Conservation (phyloP, 495 filamentous ascomycete genomes). For the Paragyromitra xinjiangensis region DNA sequence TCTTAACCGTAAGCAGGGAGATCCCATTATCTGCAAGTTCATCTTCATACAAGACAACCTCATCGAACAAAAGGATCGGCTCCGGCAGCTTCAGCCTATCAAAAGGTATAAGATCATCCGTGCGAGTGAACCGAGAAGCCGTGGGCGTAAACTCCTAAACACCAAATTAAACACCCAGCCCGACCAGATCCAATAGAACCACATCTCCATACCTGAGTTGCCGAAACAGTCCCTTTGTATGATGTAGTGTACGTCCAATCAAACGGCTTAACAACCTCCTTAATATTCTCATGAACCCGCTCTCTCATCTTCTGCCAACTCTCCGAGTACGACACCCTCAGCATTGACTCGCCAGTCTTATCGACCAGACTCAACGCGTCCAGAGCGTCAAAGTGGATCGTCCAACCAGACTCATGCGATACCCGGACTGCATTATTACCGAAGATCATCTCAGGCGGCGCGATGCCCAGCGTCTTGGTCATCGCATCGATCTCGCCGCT, state of each 20-base stretch:
- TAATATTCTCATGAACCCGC: constrained; percentile 84
- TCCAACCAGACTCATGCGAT: constrained; percentile 75
- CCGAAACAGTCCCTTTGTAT: constrained; percentile 73
- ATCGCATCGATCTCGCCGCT: constrained; percentile 88
- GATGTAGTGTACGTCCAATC: constrained; percentile 96
- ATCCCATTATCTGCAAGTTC: constrained; percentile 98
- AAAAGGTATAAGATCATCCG: constrained; percentile 75
- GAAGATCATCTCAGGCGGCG: constrained; percentile 98
- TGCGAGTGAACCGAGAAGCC: constrained; percentile 61
- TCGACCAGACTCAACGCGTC: constrained; percentile 89
- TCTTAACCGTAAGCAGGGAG: constrained; percentile 82
- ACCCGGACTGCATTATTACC: constrained; percentile 87
- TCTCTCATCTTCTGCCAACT: constrained; percentile 78
- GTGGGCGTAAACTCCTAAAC: constrained; percentile 18
- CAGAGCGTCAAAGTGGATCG: constrained; percentile 79
- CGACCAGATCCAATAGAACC: neutral
- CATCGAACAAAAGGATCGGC: constrained; percentile 93
- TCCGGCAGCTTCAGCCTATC: constrained; percentile 84
- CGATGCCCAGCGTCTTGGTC: constrained; percentile 77
- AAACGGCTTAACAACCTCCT: constrained; percentile 91
- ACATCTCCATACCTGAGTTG: constrained; percentile 1
- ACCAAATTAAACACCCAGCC: neutral
- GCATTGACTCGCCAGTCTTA: constrained; percentile 88
- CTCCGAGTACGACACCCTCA: constrained; percentile 89
- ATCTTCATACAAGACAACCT: constrained; percentile 94